phyloP scores from a whole-genome alignment of 345 rosid species.

The Linum lewisii region DNA sequence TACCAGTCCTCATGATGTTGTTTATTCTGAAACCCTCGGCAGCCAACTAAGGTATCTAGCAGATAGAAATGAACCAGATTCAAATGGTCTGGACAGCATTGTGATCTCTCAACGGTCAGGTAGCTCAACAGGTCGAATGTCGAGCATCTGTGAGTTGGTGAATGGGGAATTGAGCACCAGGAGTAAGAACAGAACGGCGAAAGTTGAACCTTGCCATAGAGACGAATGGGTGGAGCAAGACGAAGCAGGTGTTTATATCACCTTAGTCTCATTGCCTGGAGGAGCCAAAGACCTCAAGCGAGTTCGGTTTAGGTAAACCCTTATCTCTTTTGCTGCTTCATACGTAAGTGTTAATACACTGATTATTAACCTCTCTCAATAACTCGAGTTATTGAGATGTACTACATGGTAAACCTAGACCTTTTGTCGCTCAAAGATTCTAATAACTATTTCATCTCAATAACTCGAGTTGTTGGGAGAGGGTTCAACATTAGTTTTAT shows the following conservation, averaged over 20 bases:
- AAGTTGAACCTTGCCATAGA: slow-evolving; percentile 14
- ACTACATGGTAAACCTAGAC: no score
- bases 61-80: slow-evolving; percentile 11
- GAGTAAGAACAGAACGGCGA: slow-evolving; percentile 12
- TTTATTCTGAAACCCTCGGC: slow-evolving; percentile 10
- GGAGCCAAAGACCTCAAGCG: slow-evolving; percentile 24
- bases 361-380: no score
- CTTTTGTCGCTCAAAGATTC: no score
- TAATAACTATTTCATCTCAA: no score
- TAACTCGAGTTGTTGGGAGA: no score
- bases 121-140: background rate
- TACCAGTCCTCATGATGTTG: slow-evolving; percentile 10
- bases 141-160: slow-evolving; percentile 5
- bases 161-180: slow-evolving; percentile 7
- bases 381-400: no score
- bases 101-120: slow-evolving; percentile 5
- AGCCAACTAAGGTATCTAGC: slow-evolving; percentile 4
- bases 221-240: slow-evolving; percentile 24
- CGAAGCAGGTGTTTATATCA: slow-evolving; percentile 19
- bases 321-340: no score
- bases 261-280: slow-evolving; percentile 18
- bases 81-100: slow-evolving; percentile 10
- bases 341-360: no score
- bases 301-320: slow-evolving; percentile 21
- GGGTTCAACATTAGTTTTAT: no score